Evolutionary conservation across 768 basidiomycete species (phyloP).

Genomic region (Xanthoconium stramineum): DNA sequence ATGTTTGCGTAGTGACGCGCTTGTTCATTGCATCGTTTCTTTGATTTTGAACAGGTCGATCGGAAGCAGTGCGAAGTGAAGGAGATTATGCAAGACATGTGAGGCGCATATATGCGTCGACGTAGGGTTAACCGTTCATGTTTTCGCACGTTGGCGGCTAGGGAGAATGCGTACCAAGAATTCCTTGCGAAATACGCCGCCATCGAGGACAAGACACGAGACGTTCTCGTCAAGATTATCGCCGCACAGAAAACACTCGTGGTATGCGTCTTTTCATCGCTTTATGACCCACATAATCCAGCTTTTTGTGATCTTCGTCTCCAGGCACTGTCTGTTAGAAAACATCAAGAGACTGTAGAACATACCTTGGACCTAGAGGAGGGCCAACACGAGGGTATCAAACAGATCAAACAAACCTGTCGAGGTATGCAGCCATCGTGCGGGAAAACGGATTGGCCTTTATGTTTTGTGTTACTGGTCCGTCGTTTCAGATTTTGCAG

Average conservation of each 20-base stretch:
- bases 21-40: background rate
- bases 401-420: conserved; percentile 15
- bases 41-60: conserved; percentile 15
- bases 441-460: background rate
- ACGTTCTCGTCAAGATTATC: conserved; percentile 23
- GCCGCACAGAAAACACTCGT: conserved; percentile 25
- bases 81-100: conserved; percentile 24
- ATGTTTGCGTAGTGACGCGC: background rate
- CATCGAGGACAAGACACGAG: conserved; percentile 28
- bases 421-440: conserved; percentile 14
- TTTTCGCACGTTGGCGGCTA: conserved; percentile 4
- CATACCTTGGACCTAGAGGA: conserved; percentile 23
- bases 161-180: conserved; percentile 25
- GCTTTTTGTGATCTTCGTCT: background rate
- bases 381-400: conserved; percentile 22
- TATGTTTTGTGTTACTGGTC: background rate
- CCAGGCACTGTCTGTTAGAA: conserved; percentile 26
- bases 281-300: background rate
- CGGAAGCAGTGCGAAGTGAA: conserved; percentile 20
- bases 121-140: background rate
- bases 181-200: conserved; percentile 23
- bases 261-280: conserved; percentile 12
- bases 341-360: conserved; percentile 27
- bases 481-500: conserved; percentile 13
- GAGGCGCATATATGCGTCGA: conserved; percentile 12